Percentiles rank a stretch among this genome's conserved stretches.
phyloP scores from a whole-genome alignment of 2,329 filamentous ascomycete species.

The Aspergillus pseudotamarii region DNA sequence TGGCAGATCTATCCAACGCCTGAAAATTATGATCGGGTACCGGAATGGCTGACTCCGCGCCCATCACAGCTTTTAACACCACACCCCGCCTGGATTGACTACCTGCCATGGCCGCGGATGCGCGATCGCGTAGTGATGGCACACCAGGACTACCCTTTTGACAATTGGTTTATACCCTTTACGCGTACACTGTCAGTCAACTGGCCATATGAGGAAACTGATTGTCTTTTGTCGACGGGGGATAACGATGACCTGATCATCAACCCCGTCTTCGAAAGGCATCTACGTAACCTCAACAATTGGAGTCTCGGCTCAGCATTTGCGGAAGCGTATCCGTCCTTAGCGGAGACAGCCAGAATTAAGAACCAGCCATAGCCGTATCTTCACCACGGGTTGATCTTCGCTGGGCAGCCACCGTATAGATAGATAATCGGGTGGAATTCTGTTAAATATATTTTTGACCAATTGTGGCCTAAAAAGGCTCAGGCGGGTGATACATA shows the following conservation, averaged over 20 bases:
- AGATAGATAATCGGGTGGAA: background rate
- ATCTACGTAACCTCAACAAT: conserved; percentile 73
- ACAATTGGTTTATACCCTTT: conserved; percentile 82
- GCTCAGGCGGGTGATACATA: background rate
- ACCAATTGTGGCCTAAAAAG: background rate
- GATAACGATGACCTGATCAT: conserved; percentile 69
- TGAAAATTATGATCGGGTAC: conserved; percentile 78
- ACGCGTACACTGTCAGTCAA: conserved; percentile 76
- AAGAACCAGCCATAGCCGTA: conserved; percentile 21
- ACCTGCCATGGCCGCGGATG: conserved; percentile 77
- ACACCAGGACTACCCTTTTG: conserved; percentile 65
- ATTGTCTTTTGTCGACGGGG: conserved; percentile 63
- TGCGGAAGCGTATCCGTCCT: conserved; percentile 63
- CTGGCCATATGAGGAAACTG: conserved; percentile 78
- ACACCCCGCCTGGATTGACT: conserved; percentile 82
- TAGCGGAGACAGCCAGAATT: conserved; percentile 49
- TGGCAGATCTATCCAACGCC: conserved; percentile 81
- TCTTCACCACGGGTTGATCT: background rate
- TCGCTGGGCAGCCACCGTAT: background rate
- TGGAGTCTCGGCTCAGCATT: conserved; percentile 79
- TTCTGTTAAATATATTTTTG: background rate
- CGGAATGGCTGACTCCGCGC: conserved; percentile 70
- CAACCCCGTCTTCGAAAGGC: conserved; percentile 83
- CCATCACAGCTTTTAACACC: conserved; percentile 65
- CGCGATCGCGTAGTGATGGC: conserved; percentile 65